Conservation (phyloP, 805 yeast species). For the Komagataella mondaviorum region DNA sequence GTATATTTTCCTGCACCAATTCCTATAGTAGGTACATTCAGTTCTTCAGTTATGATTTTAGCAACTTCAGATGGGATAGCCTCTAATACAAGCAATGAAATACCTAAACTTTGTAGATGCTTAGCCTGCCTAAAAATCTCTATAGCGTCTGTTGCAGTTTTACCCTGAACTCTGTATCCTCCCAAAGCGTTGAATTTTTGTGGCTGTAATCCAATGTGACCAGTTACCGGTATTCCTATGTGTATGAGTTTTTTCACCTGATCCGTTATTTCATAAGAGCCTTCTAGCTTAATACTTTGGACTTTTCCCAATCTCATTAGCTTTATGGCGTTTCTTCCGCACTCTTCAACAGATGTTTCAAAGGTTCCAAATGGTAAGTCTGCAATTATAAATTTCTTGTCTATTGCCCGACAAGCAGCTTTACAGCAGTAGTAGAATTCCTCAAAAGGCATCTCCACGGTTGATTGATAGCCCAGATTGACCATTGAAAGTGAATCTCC, state of each 20-base stretch:
- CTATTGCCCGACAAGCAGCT: constrained; percentile 64
- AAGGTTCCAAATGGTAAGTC: constrained; percentile 87
- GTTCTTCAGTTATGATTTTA: constrained; percentile 38
- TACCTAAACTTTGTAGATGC: constrained; percentile 63
- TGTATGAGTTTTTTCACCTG: constrained; percentile 42
- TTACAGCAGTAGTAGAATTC: constrained; percentile 67
- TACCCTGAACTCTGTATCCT: constrained; percentile 85
- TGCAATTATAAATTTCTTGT: constrained; percentile 54
- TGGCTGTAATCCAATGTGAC: constrained; percentile 89
- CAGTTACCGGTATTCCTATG: constrained; percentile 80
- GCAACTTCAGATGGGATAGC: constrained; percentile 77
- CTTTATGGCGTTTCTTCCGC: constrained; percentile 40
- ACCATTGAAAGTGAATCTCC: constrained; percentile 96
- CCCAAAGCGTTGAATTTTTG: constrained; percentile 69
- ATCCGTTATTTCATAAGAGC: constrained; percentile 45
- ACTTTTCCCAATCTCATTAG: constrained; percentile 44
- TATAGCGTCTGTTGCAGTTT: constrained; percentile 36
- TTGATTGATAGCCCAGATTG: constrained; percentile 65
- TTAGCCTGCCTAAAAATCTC: constrained; percentile 53
- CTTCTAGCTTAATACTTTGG: constrained; percentile 78
- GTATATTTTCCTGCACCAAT: constrained; percentile 86
- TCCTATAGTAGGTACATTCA: constrained; percentile 78
- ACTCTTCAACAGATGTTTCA: constrained; percentile 51
- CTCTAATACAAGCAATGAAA: constrained; percentile 63
- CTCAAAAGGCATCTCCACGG: constrained; percentile 64